Conservation (phyloP, 1,284 basidiomycete genomes). For the Thelephora terrestris region DNA sequence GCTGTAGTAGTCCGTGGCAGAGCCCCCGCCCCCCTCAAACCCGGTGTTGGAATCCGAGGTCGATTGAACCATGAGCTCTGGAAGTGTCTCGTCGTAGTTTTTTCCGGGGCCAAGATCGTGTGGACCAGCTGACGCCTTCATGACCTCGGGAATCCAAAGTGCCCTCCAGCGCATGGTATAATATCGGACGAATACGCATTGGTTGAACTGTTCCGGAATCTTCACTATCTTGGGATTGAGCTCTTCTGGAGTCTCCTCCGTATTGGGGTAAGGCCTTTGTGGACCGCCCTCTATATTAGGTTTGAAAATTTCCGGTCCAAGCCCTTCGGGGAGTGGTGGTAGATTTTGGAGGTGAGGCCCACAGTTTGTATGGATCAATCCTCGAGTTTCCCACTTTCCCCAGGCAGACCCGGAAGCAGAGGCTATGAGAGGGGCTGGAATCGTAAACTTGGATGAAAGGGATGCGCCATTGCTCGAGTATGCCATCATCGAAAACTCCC, state of each 20-base stretch:
- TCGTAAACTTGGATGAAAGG: conserved; percentile 1
- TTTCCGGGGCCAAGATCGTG: neutral
- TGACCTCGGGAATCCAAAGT: neutral
- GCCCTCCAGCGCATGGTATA: neutral
- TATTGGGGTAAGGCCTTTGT: too few species aligned
- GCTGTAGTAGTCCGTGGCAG: too few species aligned
- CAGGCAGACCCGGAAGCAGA: conserved; percentile 2
- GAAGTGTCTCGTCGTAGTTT: too few species aligned
- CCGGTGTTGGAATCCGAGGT: too few species aligned
- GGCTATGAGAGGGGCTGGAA: neutral
- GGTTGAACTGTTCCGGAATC: neutral
- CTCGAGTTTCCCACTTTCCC: conserved; percentile 3
- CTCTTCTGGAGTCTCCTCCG: neutral
- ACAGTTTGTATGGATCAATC: conserved; percentile 1
- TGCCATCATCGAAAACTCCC: conserved; percentile 7
- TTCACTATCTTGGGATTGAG: too few species aligned
- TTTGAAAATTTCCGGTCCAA: too few species aligned
- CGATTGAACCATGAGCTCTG: too few species aligned
- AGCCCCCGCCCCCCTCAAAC: too few species aligned
- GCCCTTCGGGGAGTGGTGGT: neutral
- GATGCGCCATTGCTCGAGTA: neutral
- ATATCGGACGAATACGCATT: too few species aligned
- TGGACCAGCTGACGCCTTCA: conserved; percentile 2
- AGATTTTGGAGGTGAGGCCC: neutral
- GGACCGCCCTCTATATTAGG: too few species aligned